Percentiles rank a stretch among this genome's conserved stretches.
Conservation (phyloP, 192 early-diverging fungal genomes). For the Coemansia sp. region DNA sequence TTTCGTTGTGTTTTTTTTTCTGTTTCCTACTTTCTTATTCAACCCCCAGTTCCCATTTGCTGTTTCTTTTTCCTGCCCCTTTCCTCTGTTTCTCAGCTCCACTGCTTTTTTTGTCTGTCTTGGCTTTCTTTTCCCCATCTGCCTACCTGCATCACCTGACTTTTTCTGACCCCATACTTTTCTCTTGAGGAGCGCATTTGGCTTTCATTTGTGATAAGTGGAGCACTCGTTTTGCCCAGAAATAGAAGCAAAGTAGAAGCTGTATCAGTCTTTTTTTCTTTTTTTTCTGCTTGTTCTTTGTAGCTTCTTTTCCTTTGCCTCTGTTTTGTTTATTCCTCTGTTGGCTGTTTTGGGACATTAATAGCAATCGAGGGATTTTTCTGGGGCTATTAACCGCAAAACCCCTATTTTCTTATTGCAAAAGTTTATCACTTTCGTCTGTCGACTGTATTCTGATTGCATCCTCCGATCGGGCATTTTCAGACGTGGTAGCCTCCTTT, state of each 20-base stretch:
- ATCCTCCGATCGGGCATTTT: too few relatives aligned
- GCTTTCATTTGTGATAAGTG: neutral
- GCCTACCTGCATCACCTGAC: neutral
- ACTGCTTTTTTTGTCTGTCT: neutral
- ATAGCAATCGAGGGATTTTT: too few relatives aligned
- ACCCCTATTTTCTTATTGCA: too few relatives aligned
- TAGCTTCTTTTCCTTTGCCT: neutral
- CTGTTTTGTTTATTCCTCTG: neutral
- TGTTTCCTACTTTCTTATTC: conserved; percentile 1
- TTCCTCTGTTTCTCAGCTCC: neutral
- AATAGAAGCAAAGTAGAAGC: neutral
- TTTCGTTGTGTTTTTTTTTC: neutral
- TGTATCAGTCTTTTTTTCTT: neutral
- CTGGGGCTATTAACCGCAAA: too few relatives aligned
- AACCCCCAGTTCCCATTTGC: neutral
- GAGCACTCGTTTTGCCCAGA: neutral
- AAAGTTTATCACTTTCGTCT: too few relatives aligned
- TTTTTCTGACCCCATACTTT: conserved; percentile 5
- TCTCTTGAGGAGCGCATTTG: neutral
- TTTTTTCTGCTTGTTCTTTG: neutral
- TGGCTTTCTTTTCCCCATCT: neutral
- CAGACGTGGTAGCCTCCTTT: too few relatives aligned
- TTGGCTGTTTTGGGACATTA: neutral
- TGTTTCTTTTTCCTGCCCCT: neutral
- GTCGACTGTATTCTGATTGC: too few relatives aligned